phyloP scores from a whole-genome alignment of 257 asterid species.

The Paraleonurus japonicus region DNA sequence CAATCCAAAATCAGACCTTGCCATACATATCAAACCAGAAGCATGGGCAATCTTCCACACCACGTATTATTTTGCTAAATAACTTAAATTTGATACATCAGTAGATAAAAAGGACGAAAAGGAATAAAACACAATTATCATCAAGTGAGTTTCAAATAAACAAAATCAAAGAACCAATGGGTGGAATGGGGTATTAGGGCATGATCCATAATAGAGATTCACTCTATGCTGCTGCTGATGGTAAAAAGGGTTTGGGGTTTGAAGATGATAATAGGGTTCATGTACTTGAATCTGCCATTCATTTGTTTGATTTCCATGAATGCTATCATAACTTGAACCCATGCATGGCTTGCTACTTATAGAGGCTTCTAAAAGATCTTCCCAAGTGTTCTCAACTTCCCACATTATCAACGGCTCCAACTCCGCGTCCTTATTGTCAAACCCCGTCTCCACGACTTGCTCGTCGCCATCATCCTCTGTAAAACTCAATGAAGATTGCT shows the following conservation, averaged over 20 bases:
- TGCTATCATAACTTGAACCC: conserved; percentile 16
- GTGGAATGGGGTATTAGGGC: conserved; percentile 30
- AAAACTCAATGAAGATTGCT: conserved; percentile 27
- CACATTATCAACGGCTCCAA: conserved; percentile 47
- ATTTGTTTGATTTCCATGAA: conserved; percentile 17
- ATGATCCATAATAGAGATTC: conserved; percentile 25
- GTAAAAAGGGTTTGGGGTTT: conserved; percentile 37
- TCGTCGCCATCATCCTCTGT: conserved; percentile 23
- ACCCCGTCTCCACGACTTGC: background rate
- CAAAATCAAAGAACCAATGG: conserved; percentile 34
- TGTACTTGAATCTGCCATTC: conserved; percentile 46
- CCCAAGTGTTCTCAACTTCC: conserved; percentile 52
- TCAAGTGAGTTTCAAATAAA: background rate
- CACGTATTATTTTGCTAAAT: background rate
- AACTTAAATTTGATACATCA: background rate
- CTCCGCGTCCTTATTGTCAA: conserved; percentile 24
- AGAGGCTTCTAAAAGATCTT: conserved; percentile 63
- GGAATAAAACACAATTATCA: background rate
- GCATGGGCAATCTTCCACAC: background rate
- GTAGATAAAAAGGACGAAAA: background rate
- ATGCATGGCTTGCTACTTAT: conserved; percentile 27
- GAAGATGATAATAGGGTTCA: conserved; percentile 18
- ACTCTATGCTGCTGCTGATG: conserved; percentile 21
- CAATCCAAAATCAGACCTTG: background rate
- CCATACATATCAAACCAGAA: background rate